Evolutionary conservation across 148 eudicot species (phyloP).

Genomic region (Chenopodium suecicum): DNA sequence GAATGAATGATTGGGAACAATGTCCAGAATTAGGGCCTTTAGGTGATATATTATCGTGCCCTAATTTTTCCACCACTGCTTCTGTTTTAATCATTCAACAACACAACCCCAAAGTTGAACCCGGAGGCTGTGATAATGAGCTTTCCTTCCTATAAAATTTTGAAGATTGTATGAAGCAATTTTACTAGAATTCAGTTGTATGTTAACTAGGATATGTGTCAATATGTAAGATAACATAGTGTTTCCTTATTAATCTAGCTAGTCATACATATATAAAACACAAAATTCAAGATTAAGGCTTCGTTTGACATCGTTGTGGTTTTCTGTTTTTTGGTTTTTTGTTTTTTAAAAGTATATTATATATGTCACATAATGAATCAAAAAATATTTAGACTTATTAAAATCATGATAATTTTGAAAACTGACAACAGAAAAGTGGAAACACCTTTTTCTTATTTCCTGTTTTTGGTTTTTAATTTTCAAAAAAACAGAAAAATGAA

Average conservation of each 20-base stretch:
- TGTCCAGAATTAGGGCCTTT: conserved; percentile 94
- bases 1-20: conserved; percentile 98
- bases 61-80: conserved; percentile 64
- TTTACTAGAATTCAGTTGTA: neutral
- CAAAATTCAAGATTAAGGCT: too few species aligned
- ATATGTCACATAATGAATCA: too few species aligned
- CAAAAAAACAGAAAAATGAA: too few species aligned
- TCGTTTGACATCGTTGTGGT: too few species aligned
- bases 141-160: neutral
- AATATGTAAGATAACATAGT: neutral
- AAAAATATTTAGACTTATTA: too few species aligned
- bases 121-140: conserved; percentile 56
- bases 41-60: conserved; percentile 80
- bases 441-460: too few species aligned
- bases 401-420: too few species aligned
- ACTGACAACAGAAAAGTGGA: too few species aligned
- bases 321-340: too few species aligned
- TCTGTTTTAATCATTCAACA: conserved; percentile 87
- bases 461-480: too few species aligned
- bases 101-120: conserved; percentile 63
- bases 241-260: neutral
- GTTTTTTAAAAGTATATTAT: too few species aligned
- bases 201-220: neutral
- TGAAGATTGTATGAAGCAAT: neutral
- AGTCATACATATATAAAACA: neutral